Conservation (phyloP, 2,329 filamentous ascomycete genomes). For the Penicillium frequentans region DNA sequence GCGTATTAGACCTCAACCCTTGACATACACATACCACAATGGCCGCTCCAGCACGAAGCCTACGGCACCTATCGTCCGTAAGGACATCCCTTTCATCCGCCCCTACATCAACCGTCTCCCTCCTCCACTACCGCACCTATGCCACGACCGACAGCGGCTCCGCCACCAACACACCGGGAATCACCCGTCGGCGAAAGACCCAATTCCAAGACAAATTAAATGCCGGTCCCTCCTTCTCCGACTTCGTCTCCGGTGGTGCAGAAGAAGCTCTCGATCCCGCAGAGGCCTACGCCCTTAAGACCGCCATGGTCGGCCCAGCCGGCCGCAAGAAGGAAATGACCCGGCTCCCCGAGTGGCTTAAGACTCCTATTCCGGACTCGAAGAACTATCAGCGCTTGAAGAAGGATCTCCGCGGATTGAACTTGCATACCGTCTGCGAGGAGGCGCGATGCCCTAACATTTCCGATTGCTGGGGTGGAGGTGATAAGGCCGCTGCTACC, state of each 20-base stretch:
- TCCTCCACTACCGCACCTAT: slow-evolving; percentile 32
- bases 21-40: slow-evolving; percentile 23
- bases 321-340: slow-evolving; percentile 66
- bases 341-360: slow-evolving; percentile 88
- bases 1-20: not conserved
- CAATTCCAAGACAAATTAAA: slow-evolving; percentile 65
- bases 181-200: slow-evolving; percentile 57
- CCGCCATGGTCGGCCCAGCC: slow-evolving; percentile 60
- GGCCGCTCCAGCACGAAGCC: slow-evolving; percentile 33
- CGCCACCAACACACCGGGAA: slow-evolving; percentile 32
- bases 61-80: slow-evolving; percentile 34
- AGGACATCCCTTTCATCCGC: slow-evolving; percentile 21
- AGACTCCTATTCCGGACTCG: slow-evolving; percentile 86
- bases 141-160: slow-evolving; percentile 41
- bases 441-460: slow-evolving; percentile 98
- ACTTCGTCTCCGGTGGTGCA: slow-evolving; percentile 57
- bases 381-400: slow-evolving; percentile 95
- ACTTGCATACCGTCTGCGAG: slow-evolving; percentile 94
- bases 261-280: slow-evolving; percentile 41
- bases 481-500: slow-evolving; percentile 82
- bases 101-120: slow-evolving; percentile 10
- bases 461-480: slow-evolving; percentile 95
- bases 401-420: slow-evolving; percentile 83
- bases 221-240: slow-evolving; percentile 62
- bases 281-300: slow-evolving; percentile 62